Percentiles rank a stretch among this genome's conserved stretches.
These are phyloP conservation scores for Candida boleticola DNA, from an alignment of 805 yeast species.

Conservation along the genomic window DNA sequence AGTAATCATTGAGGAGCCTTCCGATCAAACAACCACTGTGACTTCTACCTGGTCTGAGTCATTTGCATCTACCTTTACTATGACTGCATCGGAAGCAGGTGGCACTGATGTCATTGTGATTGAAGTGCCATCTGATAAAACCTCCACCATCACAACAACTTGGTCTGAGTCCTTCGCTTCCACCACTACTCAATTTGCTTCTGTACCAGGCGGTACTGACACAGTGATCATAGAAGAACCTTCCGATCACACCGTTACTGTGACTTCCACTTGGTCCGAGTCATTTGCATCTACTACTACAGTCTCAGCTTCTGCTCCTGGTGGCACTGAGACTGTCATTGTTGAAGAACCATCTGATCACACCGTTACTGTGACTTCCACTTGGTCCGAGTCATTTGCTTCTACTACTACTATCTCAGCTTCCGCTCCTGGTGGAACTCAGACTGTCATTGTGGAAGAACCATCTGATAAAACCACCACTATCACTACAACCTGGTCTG, in stretches of 20 bases:
- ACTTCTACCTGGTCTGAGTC: constrained; percentile 1
- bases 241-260: not conserved
- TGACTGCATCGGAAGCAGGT: constrained; percentile 4
- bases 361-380: not conserved
- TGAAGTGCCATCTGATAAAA: constrained; percentile 10
- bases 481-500: not conserved
- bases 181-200: not conserved
- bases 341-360: constrained; percentile 11
- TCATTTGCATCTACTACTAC: constrained; percentile 4
- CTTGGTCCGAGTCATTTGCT: not conserved
- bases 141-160: constrained; percentile 7
- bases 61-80: too few relatives aligned
- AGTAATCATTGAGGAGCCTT: too few relatives aligned
- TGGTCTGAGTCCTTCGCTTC: constrained; percentile 11
- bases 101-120: constrained; percentile 8
- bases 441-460: constrained; percentile 1
- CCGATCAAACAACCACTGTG: too few relatives aligned
- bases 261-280: constrained; percentile 7
- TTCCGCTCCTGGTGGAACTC: constrained; percentile 9
- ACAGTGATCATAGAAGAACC: constrained; percentile 11
- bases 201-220: constrained; percentile 4
- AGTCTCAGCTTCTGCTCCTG: constrained; percentile 4
- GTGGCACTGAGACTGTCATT: constrained; percentile 7
- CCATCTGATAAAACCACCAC: constrained; percentile 3
- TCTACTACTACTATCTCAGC: constrained; percentile 6